Evolutionary conservation across 2,329 filamentous ascomycete species (phyloP).

Genomic region (Trichoderma gracile): DNA sequence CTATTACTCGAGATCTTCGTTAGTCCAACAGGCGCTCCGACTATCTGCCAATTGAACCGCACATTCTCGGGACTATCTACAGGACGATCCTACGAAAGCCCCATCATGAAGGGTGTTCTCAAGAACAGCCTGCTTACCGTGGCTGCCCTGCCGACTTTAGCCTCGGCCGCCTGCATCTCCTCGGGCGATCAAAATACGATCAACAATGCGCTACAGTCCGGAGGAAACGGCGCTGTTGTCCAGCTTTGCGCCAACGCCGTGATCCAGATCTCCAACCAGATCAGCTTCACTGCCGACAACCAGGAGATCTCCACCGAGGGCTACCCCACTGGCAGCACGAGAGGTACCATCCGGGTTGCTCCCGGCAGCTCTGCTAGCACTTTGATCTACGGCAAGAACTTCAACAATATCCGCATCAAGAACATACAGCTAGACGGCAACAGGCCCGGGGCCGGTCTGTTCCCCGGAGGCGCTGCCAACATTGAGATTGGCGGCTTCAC

Average conservation of each 20-base stretch:
- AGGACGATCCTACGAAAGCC: not conserved
- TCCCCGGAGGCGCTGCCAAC: slow-evolving; percentile 33
- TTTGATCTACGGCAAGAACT: slow-evolving; percentile 29
- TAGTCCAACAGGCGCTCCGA: not conserved
- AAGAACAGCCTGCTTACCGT: slow-evolving; percentile 15
- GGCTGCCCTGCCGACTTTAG: slow-evolving; percentile 11
- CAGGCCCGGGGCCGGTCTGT: slow-evolving; percentile 29
- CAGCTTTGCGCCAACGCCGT: slow-evolving; percentile 30
- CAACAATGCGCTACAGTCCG: slow-evolving; percentile 28
- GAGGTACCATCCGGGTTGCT: slow-evolving; percentile 32
- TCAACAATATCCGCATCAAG: slow-evolving; percentile 30
- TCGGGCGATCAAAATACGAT: slow-evolving; percentile 30
- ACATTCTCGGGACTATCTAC: not conserved
- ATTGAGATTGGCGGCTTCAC: slow-evolving; percentile 33
- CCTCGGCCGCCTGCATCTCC: slow-evolving; percentile 28
- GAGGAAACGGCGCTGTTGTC: slow-evolving; percentile 29
- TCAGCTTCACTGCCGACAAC: slow-evolving; percentile 31
- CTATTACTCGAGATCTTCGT: slow-evolving; percentile 1
- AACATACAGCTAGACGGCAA: slow-evolving; percentile 35
- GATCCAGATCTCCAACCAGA: slow-evolving; percentile 28
- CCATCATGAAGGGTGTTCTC: slow-evolving; percentile 7
- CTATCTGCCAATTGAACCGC: not conserved
- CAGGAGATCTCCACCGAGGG: slow-evolving; percentile 35
- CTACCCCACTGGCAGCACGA: slow-evolving; percentile 31
- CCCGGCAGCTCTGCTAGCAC: slow-evolving; percentile 30